phyloP scores from a whole-genome alignment of 306 rosid species.

The Luffa acutangula region DNA sequence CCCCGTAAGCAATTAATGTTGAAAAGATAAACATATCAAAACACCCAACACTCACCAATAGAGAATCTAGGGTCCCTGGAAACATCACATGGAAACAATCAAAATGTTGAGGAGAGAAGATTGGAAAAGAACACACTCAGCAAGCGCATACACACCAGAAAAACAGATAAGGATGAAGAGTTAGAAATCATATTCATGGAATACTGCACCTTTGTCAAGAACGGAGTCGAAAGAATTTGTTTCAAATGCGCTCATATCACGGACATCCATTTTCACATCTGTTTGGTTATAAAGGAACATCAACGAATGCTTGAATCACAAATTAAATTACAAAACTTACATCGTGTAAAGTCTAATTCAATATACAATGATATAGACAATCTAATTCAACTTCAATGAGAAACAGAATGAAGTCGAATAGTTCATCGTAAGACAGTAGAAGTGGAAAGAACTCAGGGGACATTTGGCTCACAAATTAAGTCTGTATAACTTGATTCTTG shows the following conservation, averaged over 20 bases:
- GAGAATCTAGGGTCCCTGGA: constrained; percentile 87
- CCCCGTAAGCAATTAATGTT: constrained; percentile 8
- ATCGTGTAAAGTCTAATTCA: not conserved
- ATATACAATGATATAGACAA: not conserved
- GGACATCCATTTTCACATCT: constrained; percentile 76
- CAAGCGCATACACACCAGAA: not conserved
- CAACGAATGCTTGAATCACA: not conserved
- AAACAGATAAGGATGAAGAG: not conserved
- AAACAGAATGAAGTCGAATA: not conserved
- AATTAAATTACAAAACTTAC: not conserved
- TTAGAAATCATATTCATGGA: not conserved
- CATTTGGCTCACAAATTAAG: not conserved
- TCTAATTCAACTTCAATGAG: not conserved
- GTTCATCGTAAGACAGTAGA: not conserved
- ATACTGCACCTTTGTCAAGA: constrained; percentile 61
- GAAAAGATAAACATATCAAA: constrained; percentile 10
- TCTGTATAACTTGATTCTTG: not conserved
- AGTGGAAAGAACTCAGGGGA: not conserved
- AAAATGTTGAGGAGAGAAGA: not conserved
- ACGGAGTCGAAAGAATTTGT: constrained; percentile 49
- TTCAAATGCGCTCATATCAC: constrained; percentile 60
- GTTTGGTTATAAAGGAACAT: constrained; percentile 18
- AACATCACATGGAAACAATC: constrained; percentile 5
- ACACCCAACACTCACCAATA: constrained; percentile 49
- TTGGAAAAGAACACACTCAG: not conserved